phyloP scores from a whole-genome alignment of 805 yeast genomes.

The Teunomyces lycoperdinae region DNA sequence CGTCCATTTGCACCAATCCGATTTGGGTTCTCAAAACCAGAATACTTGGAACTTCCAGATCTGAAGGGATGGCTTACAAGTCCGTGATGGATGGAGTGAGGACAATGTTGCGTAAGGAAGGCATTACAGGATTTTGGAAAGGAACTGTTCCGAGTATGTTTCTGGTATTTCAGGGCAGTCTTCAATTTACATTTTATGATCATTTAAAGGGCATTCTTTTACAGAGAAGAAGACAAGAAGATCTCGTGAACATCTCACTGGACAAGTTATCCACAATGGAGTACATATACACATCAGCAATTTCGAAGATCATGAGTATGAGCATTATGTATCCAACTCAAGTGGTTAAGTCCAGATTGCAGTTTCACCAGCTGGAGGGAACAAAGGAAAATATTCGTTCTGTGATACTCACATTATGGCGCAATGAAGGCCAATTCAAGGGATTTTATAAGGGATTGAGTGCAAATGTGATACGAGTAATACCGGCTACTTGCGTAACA shows the following conservation, averaged over 20 bases:
- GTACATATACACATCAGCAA: slow-evolving; percentile 63
- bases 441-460: slow-evolving; percentile 85
- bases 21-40: slow-evolving; percentile 95
- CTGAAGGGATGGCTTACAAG: slow-evolving; percentile 50
- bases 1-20: slow-evolving; percentile 83
- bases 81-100: slow-evolving; percentile 56
- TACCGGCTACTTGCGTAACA: slow-evolving; percentile 92
- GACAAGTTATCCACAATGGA: slow-evolving; percentile 47
- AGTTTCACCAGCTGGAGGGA: slow-evolving; percentile 28
- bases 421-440: slow-evolving; percentile 47
- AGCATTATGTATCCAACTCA: slow-evolving; percentile 78
- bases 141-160: slow-evolving; percentile 74
- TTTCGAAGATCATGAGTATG: slow-evolving; percentile 68
- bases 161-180: slow-evolving; percentile 85
- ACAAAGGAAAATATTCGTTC: slow-evolving; percentile 14
- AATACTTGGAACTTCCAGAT: slow-evolving; percentile 57
- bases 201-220: slow-evolving; percentile 49
- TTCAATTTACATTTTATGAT: slow-evolving; percentile 86
- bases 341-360: slow-evolving; percentile 74
- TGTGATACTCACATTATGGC: slow-evolving; percentile 40
- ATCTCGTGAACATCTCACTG: neutral
- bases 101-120: slow-evolving; percentile 52
- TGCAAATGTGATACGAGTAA: slow-evolving; percentile 75
- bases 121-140: slow-evolving; percentile 61
- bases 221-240: slow-evolving; percentile 1